These are phyloP conservation scores for Cryptosporidium sp. DNA, from an alignment of 169 alveolate species.

Conservation along the genomic window DNA sequence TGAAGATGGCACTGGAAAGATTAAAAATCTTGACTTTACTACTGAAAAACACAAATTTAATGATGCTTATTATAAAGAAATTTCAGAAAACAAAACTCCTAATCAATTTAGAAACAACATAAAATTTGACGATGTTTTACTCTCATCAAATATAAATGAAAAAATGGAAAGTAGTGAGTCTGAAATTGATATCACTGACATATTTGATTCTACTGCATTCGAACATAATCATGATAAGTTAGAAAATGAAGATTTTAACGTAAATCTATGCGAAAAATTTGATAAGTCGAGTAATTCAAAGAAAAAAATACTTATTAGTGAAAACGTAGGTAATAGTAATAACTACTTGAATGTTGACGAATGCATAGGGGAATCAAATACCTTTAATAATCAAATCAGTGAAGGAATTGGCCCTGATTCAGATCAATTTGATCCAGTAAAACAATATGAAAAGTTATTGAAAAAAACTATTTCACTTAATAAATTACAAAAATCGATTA, in stretches of 20 bases:
- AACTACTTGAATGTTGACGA: constrained; percentile 10
- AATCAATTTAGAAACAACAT: neutral
- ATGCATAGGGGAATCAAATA: constrained; percentile 1
- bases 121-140: neutral
- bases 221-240: neutral
- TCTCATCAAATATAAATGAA: neutral
- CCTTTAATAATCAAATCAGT: neutral
- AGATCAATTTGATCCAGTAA: constrained; percentile 8
- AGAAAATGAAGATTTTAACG: constrained; percentile 1
- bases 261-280: constrained; percentile 7
- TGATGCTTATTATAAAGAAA: neutral
- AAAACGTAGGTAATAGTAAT: constrained; percentile 9
- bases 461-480: constrained; percentile 56
- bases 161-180: neutral
- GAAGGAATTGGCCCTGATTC: constrained; percentile 15
- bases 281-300: neutral
- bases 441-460: constrained; percentile 41
- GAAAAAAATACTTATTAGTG: neutral
- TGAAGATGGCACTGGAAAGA: neutral
- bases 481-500: constrained; percentile 50
- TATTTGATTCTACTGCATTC: constrained; percentile 15
- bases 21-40: constrained; percentile 22
- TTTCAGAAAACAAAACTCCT: constrained; percentile 1
- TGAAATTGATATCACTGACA: constrained; percentile 22
- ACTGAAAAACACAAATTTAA: neutral